These are phyloP conservation scores for Blastomyces emzantsi DNA, from an alignment of 2,329 filamentous ascomycete genomes.

Conservation along the genomic window DNA sequence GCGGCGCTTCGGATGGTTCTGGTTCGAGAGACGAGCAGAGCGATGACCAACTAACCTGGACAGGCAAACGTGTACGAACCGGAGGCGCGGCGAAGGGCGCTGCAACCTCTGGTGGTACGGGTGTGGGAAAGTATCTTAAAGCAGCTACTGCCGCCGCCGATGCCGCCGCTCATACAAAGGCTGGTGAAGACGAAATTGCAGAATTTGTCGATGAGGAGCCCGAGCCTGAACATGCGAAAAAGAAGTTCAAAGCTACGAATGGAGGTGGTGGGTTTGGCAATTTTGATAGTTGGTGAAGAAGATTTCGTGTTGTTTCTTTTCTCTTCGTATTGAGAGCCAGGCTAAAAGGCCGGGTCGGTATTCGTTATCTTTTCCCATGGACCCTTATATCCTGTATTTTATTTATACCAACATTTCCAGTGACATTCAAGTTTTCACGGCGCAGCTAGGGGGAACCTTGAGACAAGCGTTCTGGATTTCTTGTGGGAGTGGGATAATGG, in stretches of 20 bases:
- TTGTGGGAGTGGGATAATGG: neutral
- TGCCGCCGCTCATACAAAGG: constrained; percentile 18
- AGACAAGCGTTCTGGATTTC: neutral
- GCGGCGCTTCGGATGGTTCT: neutral
- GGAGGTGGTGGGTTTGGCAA: constrained; percentile 70
- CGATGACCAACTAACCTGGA: constrained; percentile 90
- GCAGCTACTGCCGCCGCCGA: constrained; percentile 34
- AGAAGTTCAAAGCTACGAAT: constrained; percentile 59
- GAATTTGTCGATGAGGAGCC: constrained; percentile 54
- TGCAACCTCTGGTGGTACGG: constrained; percentile 40
- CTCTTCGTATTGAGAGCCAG: neutral
- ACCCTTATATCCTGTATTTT: neutral
- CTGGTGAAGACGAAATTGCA: constrained; percentile 49
- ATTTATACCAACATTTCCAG: neutral
- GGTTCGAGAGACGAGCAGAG: constrained; percentile 44
- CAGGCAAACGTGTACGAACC: constrained; percentile 74
- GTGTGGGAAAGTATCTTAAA: constrained; percentile 76
- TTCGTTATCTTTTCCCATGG: neutral
- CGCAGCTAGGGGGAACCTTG: neutral
- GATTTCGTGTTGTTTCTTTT: too few relatives aligned
- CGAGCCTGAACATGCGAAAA: constrained; percentile 60
- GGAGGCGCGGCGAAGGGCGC: constrained; percentile 47
- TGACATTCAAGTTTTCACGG: neutral
- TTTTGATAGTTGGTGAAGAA: constrained; percentile 72
- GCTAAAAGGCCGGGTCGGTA: neutral